A percentile compares a stretch with the other conserved stretches of the same genome.
phyloP scores from a whole-genome alignment of 352 stramenopile genomes.

The Phytophthora lateralis region DNA sequence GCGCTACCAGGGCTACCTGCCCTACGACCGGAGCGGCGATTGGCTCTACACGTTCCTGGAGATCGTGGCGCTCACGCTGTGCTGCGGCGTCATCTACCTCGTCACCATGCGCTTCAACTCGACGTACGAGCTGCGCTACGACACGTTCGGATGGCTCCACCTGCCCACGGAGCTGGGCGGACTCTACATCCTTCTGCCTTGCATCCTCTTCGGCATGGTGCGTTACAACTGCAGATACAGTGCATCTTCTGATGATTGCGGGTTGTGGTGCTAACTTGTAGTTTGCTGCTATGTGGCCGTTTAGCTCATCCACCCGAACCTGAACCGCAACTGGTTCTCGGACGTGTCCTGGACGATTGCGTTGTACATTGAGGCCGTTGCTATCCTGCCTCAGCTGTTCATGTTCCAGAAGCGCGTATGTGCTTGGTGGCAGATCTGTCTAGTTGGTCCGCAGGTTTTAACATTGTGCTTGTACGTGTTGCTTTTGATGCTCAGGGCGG shows the following conservation, averaged over 20 bases:
- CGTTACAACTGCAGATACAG: conserved; percentile 4
- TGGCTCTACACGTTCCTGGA: conserved; percentile 98
- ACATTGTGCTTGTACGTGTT: conserved; percentile 3
- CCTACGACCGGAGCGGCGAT: conserved; percentile 94
- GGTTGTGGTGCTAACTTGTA: not conserved
- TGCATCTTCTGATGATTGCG: not conserved
- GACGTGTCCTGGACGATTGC: conserved; percentile 98
- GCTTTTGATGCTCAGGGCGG: conserved; percentile 56
- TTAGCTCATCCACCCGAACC: conserved; percentile 93
- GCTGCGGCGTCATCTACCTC: conserved; percentile 90
- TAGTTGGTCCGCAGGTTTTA: not conserved
- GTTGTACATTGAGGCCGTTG: conserved; percentile 96
- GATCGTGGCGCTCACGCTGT: conserved; percentile 90
- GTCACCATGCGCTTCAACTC: conserved; percentile 93
- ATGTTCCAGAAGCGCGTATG: conserved; percentile 98
- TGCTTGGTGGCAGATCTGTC: conserved; percentile 4
- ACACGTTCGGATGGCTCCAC: conserved; percentile 95
- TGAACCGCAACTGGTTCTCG: conserved; percentile 97
- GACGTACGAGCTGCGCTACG: conserved; percentile 96
- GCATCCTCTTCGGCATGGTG: conserved; percentile 89
- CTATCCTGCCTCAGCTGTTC: conserved; percentile 98
- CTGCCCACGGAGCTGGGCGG: conserved; percentile 82
- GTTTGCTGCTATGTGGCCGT: not conserved
- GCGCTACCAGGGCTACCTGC: conserved; percentile 96
- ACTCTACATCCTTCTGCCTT: conserved; percentile 87